phyloP scores from a whole-genome alignment of 2,329 filamentous ascomycete genomes.

The Apiospora hydei region DNA sequence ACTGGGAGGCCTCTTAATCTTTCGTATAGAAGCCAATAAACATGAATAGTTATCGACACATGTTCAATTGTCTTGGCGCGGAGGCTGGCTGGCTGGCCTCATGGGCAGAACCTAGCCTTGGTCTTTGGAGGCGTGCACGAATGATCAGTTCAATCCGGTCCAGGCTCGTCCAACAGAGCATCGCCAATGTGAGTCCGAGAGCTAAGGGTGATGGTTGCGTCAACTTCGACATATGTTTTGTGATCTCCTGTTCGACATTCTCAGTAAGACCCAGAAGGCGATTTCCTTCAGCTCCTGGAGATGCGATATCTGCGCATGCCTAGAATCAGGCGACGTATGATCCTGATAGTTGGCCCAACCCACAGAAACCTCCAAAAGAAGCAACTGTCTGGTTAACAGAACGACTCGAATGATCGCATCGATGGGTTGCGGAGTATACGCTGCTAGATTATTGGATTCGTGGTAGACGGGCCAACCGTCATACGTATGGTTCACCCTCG shows the following conservation, averaged over 20 bases:
- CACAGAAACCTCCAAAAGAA: neutral
- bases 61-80: neutral
- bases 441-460: neutral
- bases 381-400: neutral
- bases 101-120: neutral
- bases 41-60: neutral
- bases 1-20: neutral
- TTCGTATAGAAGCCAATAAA: neutral
- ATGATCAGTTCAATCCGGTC: neutral
- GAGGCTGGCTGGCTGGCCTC: neutral
- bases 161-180: neutral
- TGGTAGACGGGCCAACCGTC: neutral
- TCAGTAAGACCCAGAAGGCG: neutral
- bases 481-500: neutral
- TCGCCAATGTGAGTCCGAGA: neutral
- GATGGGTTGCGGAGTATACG: neutral
- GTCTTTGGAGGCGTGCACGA: neutral
- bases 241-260: neutral
- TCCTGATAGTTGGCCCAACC: neutral
- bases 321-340: neutral
- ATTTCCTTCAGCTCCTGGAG: neutral
- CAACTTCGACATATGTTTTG: neutral
- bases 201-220: neutral
- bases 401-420: conserved; percentile 1
- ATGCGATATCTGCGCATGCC: neutral